Evolutionary conservation across 768 basidiomycete species (phyloP).

Genomic region (Xanthoconium stramineum): DNA sequence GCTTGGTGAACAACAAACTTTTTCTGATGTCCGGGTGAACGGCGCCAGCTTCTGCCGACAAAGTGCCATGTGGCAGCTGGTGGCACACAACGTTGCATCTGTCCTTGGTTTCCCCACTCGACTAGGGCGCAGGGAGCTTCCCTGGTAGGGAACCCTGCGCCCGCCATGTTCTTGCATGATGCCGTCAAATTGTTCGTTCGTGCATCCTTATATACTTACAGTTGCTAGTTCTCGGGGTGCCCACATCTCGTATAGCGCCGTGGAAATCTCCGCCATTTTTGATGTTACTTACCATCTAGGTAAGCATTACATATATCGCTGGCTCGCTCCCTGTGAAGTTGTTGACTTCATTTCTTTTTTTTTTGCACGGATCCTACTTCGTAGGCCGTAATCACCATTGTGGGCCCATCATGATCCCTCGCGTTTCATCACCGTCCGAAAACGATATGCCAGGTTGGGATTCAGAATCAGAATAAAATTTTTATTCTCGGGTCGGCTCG

Average conservation of each 20-base stretch:
- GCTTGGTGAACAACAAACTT: background rate
- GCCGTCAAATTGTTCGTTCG: slow-evolving; percentile 1
- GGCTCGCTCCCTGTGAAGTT: slow-evolving; percentile 1
- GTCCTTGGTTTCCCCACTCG: background rate
- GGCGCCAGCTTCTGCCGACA: slow-evolving; percentile 3
- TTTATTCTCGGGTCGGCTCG: background rate
- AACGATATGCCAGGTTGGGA: background rate
- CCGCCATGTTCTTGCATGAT: background rate
- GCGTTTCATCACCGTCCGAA: background rate
- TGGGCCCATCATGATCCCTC: background rate
- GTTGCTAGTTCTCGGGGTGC: background rate
- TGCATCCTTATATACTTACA: background rate
- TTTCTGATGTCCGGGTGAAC: background rate
- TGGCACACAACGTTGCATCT: no score
- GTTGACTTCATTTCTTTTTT: slow-evolving; percentile 1
- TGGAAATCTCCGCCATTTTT: slow-evolving; percentile 1
- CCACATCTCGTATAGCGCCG: background rate
- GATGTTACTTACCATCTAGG: background rate
- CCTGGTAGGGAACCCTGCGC: background rate
- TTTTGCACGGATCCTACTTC: background rate
- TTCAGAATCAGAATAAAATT: background rate
- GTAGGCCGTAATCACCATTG: background rate
- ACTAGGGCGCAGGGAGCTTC: background rate
- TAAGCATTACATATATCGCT: background rate
- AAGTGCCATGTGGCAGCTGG: background rate